Evolutionary conservation across 495 filamentous ascomycete species (phyloP), one percentile per base, ranked within the genome.

Genomic region (Aspergillus egyptiacus): DNA sequence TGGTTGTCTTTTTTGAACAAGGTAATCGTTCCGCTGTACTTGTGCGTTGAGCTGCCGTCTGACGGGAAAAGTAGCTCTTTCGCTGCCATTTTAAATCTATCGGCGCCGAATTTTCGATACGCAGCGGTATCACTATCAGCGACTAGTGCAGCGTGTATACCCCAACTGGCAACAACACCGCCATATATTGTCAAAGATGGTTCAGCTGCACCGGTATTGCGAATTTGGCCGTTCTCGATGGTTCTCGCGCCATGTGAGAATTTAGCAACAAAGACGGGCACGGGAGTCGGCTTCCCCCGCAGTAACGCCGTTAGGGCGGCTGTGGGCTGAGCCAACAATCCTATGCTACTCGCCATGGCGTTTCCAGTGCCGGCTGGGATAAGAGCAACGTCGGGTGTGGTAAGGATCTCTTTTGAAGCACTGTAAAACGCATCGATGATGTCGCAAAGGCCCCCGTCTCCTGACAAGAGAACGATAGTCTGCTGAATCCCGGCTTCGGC

Each of bases 321-420:
- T 22, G 51, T 41, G 10, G 62, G 58, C 11, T 56, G 47, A 8
- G 44, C 45, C 7, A 69, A 59, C 18, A 74, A 51, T 44, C 71
- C 72, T 30, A 66, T 67, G 2, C 88, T 94, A 59, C 82, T 77
- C 30, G 89, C 87, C 51, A 95, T 78, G 2, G 91, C 91, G 66
- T 96, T 97, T 19, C 86, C 91, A 2, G 91, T 95, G 2, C 91
- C 91, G 14, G 90, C 74, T 1, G 89, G 84, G 4, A 95, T 64
- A 20, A 93, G 60, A 6, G 72, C 73, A 49, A 96, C 68, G 2
- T 69, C 72, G 0, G 87, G 86, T 14, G 48, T 45, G 2, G 52
- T 22, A 15, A 44, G 25, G 9, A 53, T 13, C 14, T 27, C 22
- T n/a, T 33, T 47, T 6, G 40, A 32, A 3, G 59, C 53, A 51